Evolutionary conservation across 2,329 filamentous ascomycete genomes (phyloP), one percentile per base, ranked within the genome.

Genomic region (Xylariaceae sp.): DNA sequence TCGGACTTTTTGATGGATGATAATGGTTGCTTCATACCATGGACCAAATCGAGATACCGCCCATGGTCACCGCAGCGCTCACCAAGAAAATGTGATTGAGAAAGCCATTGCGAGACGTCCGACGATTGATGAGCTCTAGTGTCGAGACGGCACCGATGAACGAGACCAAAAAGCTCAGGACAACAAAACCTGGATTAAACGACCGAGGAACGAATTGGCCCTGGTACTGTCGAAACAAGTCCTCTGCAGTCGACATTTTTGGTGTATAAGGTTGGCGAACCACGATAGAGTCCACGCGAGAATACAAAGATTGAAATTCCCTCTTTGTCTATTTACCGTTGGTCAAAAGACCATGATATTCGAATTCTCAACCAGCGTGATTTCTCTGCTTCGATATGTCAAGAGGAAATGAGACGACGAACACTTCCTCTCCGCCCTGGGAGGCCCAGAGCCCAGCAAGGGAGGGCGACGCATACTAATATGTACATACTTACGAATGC

Each of bases 131-230:
- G 56, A 96, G 77, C 73, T 96, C 92, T 28, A 96, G 79, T 0
- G 92, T 93, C 3, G 91, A 91, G 47, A 86, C 82, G 45, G 90
- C 88, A 60, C 92, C 92, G 62, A 92, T 82, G 29, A 91, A 79
- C 67, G 91, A 94, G 66, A 92, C 90, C 63, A 90, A 78, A 61
- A 90, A 85, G 69, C 91, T 95, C 63, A 91, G 79, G 21, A 87
- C 80, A 11, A 94, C 82, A 65, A 90, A 88, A 34, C 85, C 85
- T 3, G 80, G 74, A 60, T 80, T 78, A 72, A 82, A 86, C 47
- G 74, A 74, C 41, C 77, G 75, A 21, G 80, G 79, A 21, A 83
- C 78, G 16, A 82, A 68, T 37, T 76, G 69, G 19, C 76, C 79
- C 59, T 78, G 62, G 59, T 80, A 82, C 60, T 74, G 60, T 26